Evolutionary conservation across 2,329 filamentous ascomycete species (phyloP).

Genomic region (Graphiopsis chlorocephala): DNA sequence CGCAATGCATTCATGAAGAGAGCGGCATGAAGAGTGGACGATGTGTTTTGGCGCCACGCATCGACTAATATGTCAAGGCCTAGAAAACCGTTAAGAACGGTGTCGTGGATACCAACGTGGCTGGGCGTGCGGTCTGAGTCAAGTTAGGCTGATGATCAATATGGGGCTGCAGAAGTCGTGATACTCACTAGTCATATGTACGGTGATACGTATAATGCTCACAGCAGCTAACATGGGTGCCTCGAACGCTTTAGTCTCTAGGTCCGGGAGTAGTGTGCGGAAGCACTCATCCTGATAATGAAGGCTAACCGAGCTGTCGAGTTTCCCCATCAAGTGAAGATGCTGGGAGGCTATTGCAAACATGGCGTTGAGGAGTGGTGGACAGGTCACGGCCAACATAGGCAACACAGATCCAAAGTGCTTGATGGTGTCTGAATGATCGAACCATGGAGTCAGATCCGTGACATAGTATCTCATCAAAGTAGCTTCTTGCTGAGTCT

Average conservation of each 20-base stretch:
- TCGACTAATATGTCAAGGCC: background rate
- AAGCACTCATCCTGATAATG: background rate
- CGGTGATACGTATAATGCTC: slow-evolving; percentile 14
- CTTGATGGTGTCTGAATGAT: slow-evolving; percentile 32
- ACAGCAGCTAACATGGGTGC: slow-evolving; percentile 15
- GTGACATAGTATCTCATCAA: slow-evolving; percentile 34
- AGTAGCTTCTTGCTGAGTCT: slow-evolving; percentile 28
- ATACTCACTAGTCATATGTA: slow-evolving; percentile 14
- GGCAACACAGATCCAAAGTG: slow-evolving; percentile 51
- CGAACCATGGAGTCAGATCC: slow-evolving; percentile 29
- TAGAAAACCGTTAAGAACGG: background rate
- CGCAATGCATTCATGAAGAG: slow-evolving; percentile 18
- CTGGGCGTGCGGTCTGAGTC: background rate
- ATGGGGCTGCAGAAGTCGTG: background rate
- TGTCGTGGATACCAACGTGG: background rate
- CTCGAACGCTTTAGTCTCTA: slow-evolving; percentile 17
- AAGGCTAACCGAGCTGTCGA: slow-evolving; percentile 9
- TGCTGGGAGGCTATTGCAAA: slow-evolving; percentile 57
- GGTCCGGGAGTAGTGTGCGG: slow-evolving; percentile 13
- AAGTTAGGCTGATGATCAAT: background rate
- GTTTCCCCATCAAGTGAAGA: slow-evolving; percentile 29
- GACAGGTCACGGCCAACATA: slow-evolving; percentile 42
- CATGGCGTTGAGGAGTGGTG: slow-evolving; percentile 56
- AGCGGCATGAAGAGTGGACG: slow-evolving; percentile 18
- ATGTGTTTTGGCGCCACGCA: slow-evolving; percentile 10